These are phyloP conservation scores for Yamadazyma nakazawae DNA, from an alignment of 805 yeast genomes.

Conservation along the genomic window DNA sequence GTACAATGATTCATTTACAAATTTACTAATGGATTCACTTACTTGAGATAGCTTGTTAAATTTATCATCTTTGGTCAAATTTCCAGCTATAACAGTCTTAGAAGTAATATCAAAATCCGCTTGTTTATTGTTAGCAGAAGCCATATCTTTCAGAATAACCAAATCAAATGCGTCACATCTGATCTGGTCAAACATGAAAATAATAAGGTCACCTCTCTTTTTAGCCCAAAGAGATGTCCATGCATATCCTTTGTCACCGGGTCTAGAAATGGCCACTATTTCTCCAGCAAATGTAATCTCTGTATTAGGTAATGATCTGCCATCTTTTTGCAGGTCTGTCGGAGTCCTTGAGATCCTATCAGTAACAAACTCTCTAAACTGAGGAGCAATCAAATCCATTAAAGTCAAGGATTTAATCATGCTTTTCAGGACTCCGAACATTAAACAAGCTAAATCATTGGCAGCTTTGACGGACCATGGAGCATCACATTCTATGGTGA, in stretches of 20 bases:
- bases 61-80: constrained; percentile 19
- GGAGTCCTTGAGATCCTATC: constrained; percentile 35
- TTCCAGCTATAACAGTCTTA: constrained; percentile 33
- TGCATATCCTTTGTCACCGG: constrained; percentile 58
- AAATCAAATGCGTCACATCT: constrained; percentile 61
- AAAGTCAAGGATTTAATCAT: constrained; percentile 61
- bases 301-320: constrained; percentile 14
- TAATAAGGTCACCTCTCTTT: constrained; percentile 61
- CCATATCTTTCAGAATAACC: constrained; percentile 28
- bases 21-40: constrained; percentile 24
- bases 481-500: constrained; percentile 66
- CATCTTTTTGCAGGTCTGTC: constrained; percentile 15
- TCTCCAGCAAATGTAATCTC: constrained; percentile 77
- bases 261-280: constrained; percentile 72
- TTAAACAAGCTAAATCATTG: constrained; percentile 83
- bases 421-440: constrained; percentile 74
- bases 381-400: constrained; percentile 74
- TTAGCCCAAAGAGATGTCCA: constrained; percentile 95
- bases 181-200: constrained; percentile 85
- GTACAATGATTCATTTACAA: constrained; percentile 1
- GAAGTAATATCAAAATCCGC: constrained; percentile 16
- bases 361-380: constrained; percentile 66
- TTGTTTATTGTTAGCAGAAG: neutral
- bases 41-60: constrained; percentile 20
- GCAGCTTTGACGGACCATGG: constrained; percentile 86